Evolutionary conservation across 2,329 filamentous ascomycete genomes (phyloP), one percentile per base, ranked within the genome.

Genomic region (Arthrobotrys iridis): DNA sequence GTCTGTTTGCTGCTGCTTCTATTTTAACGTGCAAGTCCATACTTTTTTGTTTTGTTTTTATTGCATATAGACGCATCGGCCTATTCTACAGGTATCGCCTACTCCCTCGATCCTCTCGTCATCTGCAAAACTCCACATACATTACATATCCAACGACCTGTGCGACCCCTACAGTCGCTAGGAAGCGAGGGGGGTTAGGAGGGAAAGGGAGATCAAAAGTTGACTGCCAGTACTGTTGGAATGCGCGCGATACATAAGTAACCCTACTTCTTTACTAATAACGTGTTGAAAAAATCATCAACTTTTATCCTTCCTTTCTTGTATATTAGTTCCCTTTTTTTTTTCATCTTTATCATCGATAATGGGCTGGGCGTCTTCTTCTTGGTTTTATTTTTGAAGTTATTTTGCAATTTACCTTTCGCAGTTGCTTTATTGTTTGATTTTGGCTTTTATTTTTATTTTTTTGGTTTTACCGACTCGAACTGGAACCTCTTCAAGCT

Each of bases 381-480:
- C 8, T n/a, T n/a, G n/a, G 10, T 24, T 40, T 45, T 35, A 45
- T 24, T 18, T n/a, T 22, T 58, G 6, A 63, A 55, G 55, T 37
- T 20, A 48, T 48, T 22, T 60, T 64, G 33, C 41, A 46, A 30
- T 55, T 70, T 30, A 28, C 48, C 18, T 33, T 37, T 59, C 26
- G 48, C 46, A 73, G 66, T 77, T 77, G n/a, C 8, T 15, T 22
- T 20, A 7, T 18, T 7, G 28, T 15, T 35, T 52, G 18, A 57
- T 76, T 48, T 67, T 22, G 30, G 18, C 57, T 76, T 48, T 67
- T 22, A 33, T 75, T 52, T 65, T 64, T 76, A 59, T 64, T 57
- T 15, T 24, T 55, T 35, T 37, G 20, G 2, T 35, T 26, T 33
- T 48, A n/a, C 18, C 11, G 33, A 26, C n/a, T 66, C n/a, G n/a